Percentiles rank a stretch among this genome's conserved stretches.
Conservation (phyloP, 371 early-diverging fungal genomes). For the Mortierella sp. region DNA sequence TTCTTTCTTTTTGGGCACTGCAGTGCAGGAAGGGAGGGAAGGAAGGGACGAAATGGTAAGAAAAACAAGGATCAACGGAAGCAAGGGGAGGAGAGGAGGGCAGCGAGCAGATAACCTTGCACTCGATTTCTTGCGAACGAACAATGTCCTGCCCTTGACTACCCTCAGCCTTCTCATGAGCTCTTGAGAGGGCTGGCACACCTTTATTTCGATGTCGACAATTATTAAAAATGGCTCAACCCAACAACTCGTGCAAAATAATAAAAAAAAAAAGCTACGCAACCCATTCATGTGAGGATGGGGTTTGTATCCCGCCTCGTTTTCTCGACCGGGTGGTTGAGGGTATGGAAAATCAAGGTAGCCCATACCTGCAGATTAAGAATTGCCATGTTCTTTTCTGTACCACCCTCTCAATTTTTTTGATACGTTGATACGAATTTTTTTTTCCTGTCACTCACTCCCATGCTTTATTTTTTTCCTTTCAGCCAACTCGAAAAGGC, state of each 20-base stretch:
- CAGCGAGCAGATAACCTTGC: neutral
- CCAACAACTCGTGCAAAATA: neutral
- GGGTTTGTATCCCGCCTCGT: neutral
- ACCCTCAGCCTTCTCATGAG: too few species aligned
- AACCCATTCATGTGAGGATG: neutral
- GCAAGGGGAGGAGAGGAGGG: neutral
- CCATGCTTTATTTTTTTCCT: neutral
- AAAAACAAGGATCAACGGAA: neutral
- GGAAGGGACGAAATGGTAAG: neutral
- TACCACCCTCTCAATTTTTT: neutral
- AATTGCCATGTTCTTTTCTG: constrained; percentile 3
- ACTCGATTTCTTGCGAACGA: neutral
- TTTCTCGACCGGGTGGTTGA: neutral
- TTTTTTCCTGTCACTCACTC: neutral
- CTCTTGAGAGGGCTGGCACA: too few species aligned
- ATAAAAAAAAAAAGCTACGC: neutral
- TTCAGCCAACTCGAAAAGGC: too few species aligned
- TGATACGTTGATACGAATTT: too few species aligned
- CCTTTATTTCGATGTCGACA: neutral
- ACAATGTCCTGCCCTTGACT: neutral
- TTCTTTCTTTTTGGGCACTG: neutral
- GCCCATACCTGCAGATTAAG: neutral
- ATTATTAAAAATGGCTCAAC: neutral
- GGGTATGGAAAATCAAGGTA: neutral
- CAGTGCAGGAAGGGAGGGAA: neutral